Base-by-base conservation (phyloP, 352 stramenopile genomes). In the Pythium guiyangense region DNA sequence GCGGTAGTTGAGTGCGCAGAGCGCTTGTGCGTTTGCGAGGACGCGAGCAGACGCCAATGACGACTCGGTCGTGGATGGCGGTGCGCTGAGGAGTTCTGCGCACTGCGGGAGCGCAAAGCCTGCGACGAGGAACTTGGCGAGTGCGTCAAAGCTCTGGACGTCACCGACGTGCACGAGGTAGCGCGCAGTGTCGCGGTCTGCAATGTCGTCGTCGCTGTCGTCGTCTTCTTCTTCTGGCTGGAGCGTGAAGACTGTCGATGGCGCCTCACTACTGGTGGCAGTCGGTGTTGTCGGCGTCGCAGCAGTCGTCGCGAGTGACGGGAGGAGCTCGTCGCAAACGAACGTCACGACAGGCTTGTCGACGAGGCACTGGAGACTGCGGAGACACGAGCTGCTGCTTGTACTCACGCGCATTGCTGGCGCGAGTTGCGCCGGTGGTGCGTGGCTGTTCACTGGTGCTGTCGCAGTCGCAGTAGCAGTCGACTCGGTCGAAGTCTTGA, bases 1-100 rank as follows among this genome's bases (percentile, higher is more conserved):
- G 20, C 54, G 54, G 10, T 31, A 52, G 45, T 53, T 54, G n/a
- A 60, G 46, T 22, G 45, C 46, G 34, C 54, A 60, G 12, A 53
- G 35, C 34, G 31, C 42, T 22, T 40, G 54, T 18, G 45, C 35
- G 45, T 48, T 26, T 34, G n/a, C 14, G 18, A 35, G 22, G 4
- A 20, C 22, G 12, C 25, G 22, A 3, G 17, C 39, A 44, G 39
- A 17, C 39, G 17, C 12, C 39, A 44, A 8, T 49, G 4, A 20
- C 18, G 31, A 52, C 53, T 37, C 26, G 29, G 43, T 22, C 11
- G 20, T 52, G 22, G 22, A 27, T 18, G 53, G 6, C 25, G 26
- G 20, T 50, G n/a, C n/a, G 11, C n/a, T 29, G 6, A 59, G 27
- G 14, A 59, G 31, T 22, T 46, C 35, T 1, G 34, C 53, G 10